phyloP scores from a whole-genome alignment of 805 yeast species.

The Kluyveromyces dobzhanskii region DNA sequence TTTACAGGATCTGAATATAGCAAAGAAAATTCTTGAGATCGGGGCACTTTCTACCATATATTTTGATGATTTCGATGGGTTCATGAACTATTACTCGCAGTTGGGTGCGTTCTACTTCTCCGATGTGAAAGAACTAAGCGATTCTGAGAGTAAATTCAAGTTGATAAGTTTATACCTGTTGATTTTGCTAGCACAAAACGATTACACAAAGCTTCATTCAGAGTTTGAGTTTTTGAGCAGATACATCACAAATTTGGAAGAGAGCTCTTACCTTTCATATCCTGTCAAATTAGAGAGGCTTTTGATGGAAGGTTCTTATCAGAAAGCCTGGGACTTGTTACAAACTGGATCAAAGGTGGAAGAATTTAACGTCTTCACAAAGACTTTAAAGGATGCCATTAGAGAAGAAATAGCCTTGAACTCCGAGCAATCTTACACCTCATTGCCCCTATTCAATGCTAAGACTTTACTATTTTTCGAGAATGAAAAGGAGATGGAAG shows the following conservation, averaged over 20 bases:
- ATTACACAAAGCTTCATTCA: conserved; percentile 80
- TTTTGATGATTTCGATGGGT: conserved; percentile 49
- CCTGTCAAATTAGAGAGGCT: conserved; percentile 87
- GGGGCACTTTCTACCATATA: conserved; percentile 79
- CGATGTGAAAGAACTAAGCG: conserved; percentile 27
- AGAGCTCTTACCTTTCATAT: conserved; percentile 64
- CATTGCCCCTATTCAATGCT: conserved; percentile 74
- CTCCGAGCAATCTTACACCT: conserved; percentile 66
- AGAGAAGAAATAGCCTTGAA: conserved; percentile 81
- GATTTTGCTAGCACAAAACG: conserved; percentile 71
- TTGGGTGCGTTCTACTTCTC: conserved; percentile 66
- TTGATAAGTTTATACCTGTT: conserved; percentile 69
- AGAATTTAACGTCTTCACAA: conserved; percentile 74
- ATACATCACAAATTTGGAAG: conserved; percentile 38
- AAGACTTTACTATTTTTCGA: conserved; percentile 68
- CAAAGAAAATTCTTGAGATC: conserved; percentile 77
- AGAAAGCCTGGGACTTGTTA: conserved; percentile 76
- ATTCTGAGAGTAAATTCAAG: conserved; percentile 59
- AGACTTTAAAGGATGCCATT: conserved; percentile 66
- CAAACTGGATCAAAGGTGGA: conserved; percentile 36
- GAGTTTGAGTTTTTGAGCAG: conserved; percentile 70
- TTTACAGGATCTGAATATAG: conserved; percentile 61
- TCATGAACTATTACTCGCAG: conserved; percentile 65
- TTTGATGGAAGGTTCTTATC: conserved; percentile 95
- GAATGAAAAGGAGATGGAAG: conserved; percentile 45